Evolutionary conservation across 2,329 filamentous ascomycete species (phyloP).

Genomic region (Fusarium sp.): DNA sequence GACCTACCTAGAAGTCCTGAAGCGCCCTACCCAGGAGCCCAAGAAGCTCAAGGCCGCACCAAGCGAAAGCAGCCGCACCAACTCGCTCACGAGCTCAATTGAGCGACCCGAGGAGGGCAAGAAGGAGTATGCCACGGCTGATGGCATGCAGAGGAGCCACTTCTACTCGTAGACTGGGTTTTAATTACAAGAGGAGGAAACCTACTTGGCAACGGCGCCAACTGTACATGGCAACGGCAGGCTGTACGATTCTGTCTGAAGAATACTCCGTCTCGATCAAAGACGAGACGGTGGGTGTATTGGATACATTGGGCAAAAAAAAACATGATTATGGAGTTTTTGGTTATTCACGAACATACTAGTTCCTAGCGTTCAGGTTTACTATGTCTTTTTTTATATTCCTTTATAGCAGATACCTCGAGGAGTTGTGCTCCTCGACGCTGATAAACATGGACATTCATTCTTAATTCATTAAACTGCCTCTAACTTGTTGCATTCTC

Average conservation of each 20-base stretch:
- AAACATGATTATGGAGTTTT: constrained; percentile 42
- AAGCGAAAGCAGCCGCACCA: constrained; percentile 60
- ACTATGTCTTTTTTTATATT: constrained; percentile 7
- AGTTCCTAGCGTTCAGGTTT: constrained; percentile 42
- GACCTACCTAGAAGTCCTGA: constrained; percentile 85
- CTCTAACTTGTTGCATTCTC: not conserved
- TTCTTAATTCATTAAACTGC: constrained; percentile 1
- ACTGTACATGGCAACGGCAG: constrained; percentile 13
- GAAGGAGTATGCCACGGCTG: constrained; percentile 64
- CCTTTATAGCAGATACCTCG: constrained; percentile 17
- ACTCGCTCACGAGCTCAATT: constrained; percentile 61
- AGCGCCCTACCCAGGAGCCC: constrained; percentile 62
- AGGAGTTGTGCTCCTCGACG: constrained; percentile 11
- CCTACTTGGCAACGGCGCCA: constrained; percentile 3
- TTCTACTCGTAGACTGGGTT: constrained; percentile 62
- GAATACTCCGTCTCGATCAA: constrained; percentile 27
- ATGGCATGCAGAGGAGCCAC: constrained; percentile 69
- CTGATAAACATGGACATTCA: constrained; percentile 27
- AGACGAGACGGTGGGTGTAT: constrained; percentile 28
- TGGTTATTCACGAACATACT: constrained; percentile 36
- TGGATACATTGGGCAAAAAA: constrained; percentile 42
- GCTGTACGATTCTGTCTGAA: constrained; percentile 38
- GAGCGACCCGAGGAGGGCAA: constrained; percentile 56
- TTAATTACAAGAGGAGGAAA: not conserved
- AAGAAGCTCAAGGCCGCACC: constrained; percentile 65